phyloP scores from a whole-genome alignment of 73 alveolate species.

The Blepharisma japonicum region DNA sequence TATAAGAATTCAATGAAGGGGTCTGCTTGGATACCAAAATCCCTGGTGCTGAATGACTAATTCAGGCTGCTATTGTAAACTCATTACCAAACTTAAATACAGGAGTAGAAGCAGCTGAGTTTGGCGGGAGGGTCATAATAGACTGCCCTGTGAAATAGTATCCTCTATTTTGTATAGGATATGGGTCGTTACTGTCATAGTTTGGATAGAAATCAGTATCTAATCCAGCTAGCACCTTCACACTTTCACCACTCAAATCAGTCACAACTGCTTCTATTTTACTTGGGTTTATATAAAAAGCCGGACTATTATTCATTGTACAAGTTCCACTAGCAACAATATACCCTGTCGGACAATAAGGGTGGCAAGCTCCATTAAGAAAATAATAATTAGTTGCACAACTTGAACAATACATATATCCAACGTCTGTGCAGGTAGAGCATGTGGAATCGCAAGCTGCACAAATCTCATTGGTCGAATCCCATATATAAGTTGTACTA shows the following conservation, averaged over 20 bases:
- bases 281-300: neutral
- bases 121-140: neutral
- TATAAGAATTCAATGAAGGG: neutral
- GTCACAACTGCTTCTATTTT: neutral
- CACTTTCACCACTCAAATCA: neutral
- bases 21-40: neutral
- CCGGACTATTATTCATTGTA: neutral
- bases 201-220: neutral
- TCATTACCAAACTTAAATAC: neutral
- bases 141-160: neutral
- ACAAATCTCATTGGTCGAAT: conserved; percentile 3
- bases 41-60: neutral
- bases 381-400: neutral
- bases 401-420: neutral
- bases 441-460: neutral
- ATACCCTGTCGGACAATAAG: conserved; percentile 19
- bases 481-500: neutral
- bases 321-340: neutral
- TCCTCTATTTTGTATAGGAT: conserved; percentile 10
- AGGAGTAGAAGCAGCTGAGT: neutral
- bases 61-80: neutral
- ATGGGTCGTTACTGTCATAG: neutral
- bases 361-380: conserved; percentile 19
- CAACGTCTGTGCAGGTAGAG: neutral
- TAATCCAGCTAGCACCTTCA: neutral